Evolutionary conservation across 1,284 basidiomycete genomes (phyloP), one percentile per base, ranked within the genome.

Genomic region (Microstroma glucosiphilum): DNA sequence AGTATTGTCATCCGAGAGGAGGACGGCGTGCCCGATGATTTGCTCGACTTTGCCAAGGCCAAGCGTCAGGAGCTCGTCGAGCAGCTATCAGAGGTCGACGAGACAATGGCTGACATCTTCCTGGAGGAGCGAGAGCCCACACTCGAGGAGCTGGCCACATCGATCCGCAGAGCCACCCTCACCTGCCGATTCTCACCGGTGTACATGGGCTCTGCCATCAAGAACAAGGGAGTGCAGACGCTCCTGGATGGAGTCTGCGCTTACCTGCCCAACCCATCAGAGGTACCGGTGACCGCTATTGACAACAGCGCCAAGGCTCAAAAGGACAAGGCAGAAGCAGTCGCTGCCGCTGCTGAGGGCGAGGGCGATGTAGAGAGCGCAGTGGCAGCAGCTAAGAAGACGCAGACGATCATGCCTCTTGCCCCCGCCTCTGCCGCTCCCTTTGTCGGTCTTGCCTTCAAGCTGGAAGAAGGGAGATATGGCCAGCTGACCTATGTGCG

Each of bases 401-500:
- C 74, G n/a, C 59, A 61, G 0, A 74, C 74, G 6, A 67, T 69
- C 15, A 69, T 79, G 0, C 60, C 64, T 1, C 70, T 79, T n/a
- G 62, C 70, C 4, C 77, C 77, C 9, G 70, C 76, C 11, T 65
- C 70, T 9, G 73, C 87, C 19, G 93, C 92, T 0, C 91, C 93
- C 0, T 84, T 98, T 48, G 90, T 98, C 66, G 92, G 91, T 21
- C 83, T 98, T 54, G 96, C 96, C 9, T 99, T 99, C 86, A 99
- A 99, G 83, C 85, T 99, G 54, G 96, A 98, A 80, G 96, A 99
- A 82, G 92, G 94, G 25, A 85, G 91, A 30, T 99, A 91, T 79
- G 96, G 96, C 15, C 96, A 99, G 82, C 83, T 99, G 76, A 98
- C 96, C 0, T 99, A 99, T 82, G 92, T 99, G 86, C 85, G 96